Base-by-base conservation (phyloP, 257 asterid species). In the Cynanchum wilfordii region DNA sequence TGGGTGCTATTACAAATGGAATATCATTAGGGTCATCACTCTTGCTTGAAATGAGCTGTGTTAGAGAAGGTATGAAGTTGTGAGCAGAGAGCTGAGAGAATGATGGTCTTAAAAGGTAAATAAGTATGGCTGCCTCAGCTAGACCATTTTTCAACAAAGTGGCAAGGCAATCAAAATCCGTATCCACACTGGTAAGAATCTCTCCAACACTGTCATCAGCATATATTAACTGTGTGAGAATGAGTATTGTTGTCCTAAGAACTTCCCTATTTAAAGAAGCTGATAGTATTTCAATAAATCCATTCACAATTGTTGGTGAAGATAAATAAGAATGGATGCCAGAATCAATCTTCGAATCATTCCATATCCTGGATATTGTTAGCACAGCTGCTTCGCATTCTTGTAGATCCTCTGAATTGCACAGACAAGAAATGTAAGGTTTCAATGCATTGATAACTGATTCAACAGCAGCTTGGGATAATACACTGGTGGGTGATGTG, bases 321-420 rank as follows among this genome's bases (percentile, higher is more conserved):
- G 97, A 89, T 76, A 91, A 77, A 76, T 91, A 87, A 36, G 89
- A 74, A 79, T 85, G 78, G 64, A 87, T 82, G 45, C 92, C 88
- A 9, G 92, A 75, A 27, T 86, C 90, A 45, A 84, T 79, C 49
- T 85, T 84, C 1, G 90, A 89, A 57, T 89, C 96, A 58, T 74
- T 83, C 90, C 96, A 91, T 70, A 86, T 83, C 75, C 82, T 79
- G 69, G 85, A 82, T 75, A 89, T 84, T 19, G 80, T 84, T 69
- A 85, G 49, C 12, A 89, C 80, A 15, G 95, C 91, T 44, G 77
- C 84, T 79, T 89, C 97, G 69, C 97, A 89, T 83, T 89, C 96
- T 81, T 85, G 85, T 78, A 91, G 75, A 84, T 89, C 90, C 79
- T 91, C 95, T 10, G 97, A 91, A 50, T 80, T 84, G 74, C 95